A percentile compares a stretch with the other conserved stretches of the same genome.
Conservation (phyloP, 148 eudicot genomes). For the Cornus controversa region DNA sequence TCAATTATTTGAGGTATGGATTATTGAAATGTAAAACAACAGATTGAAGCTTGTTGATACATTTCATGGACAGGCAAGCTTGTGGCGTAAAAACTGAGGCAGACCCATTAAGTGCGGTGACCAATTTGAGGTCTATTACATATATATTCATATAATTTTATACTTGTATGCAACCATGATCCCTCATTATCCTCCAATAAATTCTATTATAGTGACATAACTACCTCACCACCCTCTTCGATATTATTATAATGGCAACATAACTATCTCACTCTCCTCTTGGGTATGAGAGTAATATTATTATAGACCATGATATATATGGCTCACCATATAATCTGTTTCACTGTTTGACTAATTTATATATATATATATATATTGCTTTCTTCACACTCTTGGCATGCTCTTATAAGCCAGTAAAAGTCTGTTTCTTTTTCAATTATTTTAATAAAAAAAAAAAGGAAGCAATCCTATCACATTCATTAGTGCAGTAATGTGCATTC, state of each 20-base stretch:
- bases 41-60: neutral
- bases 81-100: neutral
- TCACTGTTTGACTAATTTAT: no score
- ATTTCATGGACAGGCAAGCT: constrained; percentile 2
- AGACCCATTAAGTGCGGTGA: neutral
- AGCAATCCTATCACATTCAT: no score
- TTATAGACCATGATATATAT: no score
- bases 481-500: no score
- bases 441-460: no score
- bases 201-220: neutral
- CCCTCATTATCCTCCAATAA: neutral
- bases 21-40: neutral
- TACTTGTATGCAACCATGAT: no score
- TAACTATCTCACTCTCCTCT: neutral
- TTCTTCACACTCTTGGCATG: constrained; percentile 3
- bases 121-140: neutral
- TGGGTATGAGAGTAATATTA: no score
- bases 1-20: neutral
- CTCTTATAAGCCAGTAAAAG: neutral
- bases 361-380: neutral
- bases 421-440: no score
- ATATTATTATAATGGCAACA: neutral
- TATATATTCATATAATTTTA: no score
- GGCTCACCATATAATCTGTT: no score
- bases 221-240: neutral